A percentile compares a stretch with the other conserved stretches of the same genome.
These are phyloP conservation scores for Daldinia sp. DNA, from an alignment of 2,329 filamentous ascomycete species.

Conservation along the genomic window DNA sequence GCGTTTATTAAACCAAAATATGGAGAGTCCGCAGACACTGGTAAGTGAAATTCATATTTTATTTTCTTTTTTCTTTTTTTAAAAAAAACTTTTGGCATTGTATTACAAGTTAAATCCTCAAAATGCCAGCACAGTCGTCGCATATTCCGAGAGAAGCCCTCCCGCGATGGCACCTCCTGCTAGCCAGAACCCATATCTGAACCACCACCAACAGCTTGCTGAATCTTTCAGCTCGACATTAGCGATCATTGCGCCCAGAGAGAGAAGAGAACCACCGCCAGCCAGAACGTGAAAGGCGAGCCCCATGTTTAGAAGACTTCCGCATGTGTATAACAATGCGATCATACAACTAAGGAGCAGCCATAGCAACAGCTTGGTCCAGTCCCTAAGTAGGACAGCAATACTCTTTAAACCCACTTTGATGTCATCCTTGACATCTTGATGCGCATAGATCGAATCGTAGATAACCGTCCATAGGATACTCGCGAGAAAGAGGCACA, in stretches of 20 bases:
- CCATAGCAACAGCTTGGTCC: conserved; percentile 47
- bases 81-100: too few species aligned
- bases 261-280: conserved; percentile 44
- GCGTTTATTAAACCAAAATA: background rate
- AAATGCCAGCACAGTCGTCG: conserved; percentile 19
- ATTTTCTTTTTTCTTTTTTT: too few species aligned
- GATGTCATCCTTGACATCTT: conserved; percentile 53
- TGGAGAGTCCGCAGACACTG: too few species aligned
- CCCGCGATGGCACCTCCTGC: conserved; percentile 48
- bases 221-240: conserved; percentile 48
- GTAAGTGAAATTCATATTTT: background rate
- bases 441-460: conserved; percentile 55
- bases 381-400: conserved; percentile 49
- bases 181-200: conserved; percentile 50
- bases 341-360: conserved; percentile 44
- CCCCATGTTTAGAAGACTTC: conserved; percentile 39
- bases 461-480: conserved; percentile 53
- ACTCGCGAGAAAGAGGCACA: conserved; percentile 47
- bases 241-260: conserved; percentile 48
- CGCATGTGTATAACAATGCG: conserved; percentile 40
- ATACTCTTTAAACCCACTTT: conserved; percentile 52
- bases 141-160: conserved; percentile 44
- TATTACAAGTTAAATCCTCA: conserved; percentile 10
- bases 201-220: conserved; percentile 52
- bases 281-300: conserved; percentile 45